Percentiles rank a stretch among this genome's conserved stretches.
phyloP scores from a whole-genome alignment of 257 asterid genomes.

The Euphrasia confusa region DNA sequence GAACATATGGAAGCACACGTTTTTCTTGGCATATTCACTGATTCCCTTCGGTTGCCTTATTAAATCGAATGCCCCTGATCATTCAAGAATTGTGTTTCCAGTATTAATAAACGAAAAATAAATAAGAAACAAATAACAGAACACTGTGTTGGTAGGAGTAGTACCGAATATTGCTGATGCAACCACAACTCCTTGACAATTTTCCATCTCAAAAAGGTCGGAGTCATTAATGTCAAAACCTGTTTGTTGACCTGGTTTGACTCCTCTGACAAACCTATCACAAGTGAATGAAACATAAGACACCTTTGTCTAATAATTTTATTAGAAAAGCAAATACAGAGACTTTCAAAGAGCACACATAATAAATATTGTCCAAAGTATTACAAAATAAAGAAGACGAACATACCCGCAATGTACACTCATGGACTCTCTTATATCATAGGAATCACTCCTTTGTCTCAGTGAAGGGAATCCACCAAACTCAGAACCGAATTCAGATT shows the following conservation, averaged over 20 bases:
- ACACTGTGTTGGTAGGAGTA: not conserved
- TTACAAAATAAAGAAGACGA: not conserved
- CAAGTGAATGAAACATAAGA: constrained; percentile 11
- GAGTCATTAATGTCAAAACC: constrained; percentile 65
- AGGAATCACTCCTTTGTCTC: constrained; percentile 58
- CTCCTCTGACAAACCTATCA: constrained; percentile 61
- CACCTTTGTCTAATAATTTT: not conserved
- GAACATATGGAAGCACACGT: constrained; percentile 70
- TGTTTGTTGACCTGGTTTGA: constrained; percentile 57
- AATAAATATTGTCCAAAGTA: not conserved
- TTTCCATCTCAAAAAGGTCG: constrained; percentile 66
- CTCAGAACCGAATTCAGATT: constrained; percentile 69
- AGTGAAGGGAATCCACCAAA: constrained; percentile 75
- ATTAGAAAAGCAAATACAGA: not conserved
- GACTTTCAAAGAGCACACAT: not conserved
- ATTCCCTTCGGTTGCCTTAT: constrained; percentile 62
- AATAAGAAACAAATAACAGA: not conserved
- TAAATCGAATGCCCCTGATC: constrained; percentile 68
- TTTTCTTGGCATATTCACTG: constrained; percentile 50
- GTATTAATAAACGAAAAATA: constrained; percentile 15
- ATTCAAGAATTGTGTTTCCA: constrained; percentile 9
- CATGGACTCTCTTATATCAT: constrained; percentile 62
- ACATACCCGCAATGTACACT: constrained; percentile 74
- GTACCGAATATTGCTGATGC: constrained; percentile 81
- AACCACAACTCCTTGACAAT: constrained; percentile 64